These are phyloP conservation scores for Colletotrichum sp. DNA, from an alignment of 2,329 filamentous ascomycete species.

Conservation along the genomic window DNA sequence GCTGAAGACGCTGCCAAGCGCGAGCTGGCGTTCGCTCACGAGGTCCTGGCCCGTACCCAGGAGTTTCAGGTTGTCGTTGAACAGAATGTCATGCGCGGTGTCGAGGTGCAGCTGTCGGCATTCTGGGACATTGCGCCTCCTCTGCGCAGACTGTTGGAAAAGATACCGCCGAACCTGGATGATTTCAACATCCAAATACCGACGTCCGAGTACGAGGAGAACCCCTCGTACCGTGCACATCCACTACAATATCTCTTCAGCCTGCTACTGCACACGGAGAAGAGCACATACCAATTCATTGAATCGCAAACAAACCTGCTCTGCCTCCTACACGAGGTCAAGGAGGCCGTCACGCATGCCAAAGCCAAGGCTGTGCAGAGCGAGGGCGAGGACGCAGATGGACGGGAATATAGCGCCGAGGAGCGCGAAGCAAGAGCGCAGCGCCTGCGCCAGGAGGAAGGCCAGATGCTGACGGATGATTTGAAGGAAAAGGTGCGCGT, in stretches of 20 bases:
- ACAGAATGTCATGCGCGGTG: slow-evolving; percentile 82
- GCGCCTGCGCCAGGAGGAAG: slow-evolving; percentile 69
- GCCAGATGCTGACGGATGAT: slow-evolving; percentile 76
- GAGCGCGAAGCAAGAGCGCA: slow-evolving; percentile 47
- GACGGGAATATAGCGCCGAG: slow-evolving; percentile 31
- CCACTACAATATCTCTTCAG: slow-evolving; percentile 92
- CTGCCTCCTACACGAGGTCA: slow-evolving; percentile 89
- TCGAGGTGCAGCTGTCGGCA: slow-evolving; percentile 88
- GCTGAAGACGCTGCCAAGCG: slow-evolving; percentile 76
- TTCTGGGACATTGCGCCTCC: slow-evolving; percentile 98
- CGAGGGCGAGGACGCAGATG: slow-evolving; percentile 53
- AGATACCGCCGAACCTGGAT: slow-evolving; percentile 67
- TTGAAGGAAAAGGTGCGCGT: slow-evolving; percentile 91
- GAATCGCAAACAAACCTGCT: slow-evolving; percentile 91
- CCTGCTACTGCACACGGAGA: slow-evolving; percentile 84
- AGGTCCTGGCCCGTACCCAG: slow-evolving; percentile 73
- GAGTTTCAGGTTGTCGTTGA: slow-evolving; percentile 82
- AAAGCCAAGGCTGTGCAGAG: slow-evolving; percentile 71
- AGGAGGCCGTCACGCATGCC: slow-evolving; percentile 75
- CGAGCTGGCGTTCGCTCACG: slow-evolving; percentile 71
- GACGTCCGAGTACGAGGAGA: slow-evolving; percentile 79
- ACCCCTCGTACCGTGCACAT: slow-evolving; percentile 77
- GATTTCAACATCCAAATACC: slow-evolving; percentile 80
- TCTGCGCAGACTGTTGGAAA: slow-evolving; percentile 77
- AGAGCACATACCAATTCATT: slow-evolving; percentile 95